Base-by-base conservation (phyloP, 768 basidiomycete species). In the Amanita subjunquillea region DNA sequence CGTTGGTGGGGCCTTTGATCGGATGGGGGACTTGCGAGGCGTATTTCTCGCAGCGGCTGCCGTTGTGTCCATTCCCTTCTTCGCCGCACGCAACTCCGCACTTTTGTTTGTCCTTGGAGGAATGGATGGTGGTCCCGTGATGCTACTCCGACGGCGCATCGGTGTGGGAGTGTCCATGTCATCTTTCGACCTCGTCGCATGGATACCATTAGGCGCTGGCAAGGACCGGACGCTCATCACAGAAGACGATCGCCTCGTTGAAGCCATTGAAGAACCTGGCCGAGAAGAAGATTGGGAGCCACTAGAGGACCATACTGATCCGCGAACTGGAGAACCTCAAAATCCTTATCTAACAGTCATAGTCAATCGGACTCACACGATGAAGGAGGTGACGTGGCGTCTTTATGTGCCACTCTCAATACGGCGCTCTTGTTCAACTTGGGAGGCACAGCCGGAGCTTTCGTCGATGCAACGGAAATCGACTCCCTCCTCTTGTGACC, bases 401-500 rank as follows among this genome's bases (percentile, higher is more conserved):
- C 76, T 65, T 86, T 85, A 59, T 77, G 73, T 7, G 69, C 48
- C 23, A 22, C 74, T 15, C 86, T 71, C 56, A 91, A 61, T 2
- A 83, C 78, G 0, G 89, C 85, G 37, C 87, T 87, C 59, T 85
- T 88, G n/a, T 88, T 88, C 67, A 84, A 67, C 54, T 87, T 75
- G 3, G 90, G 90, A 0, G 80, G 73, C 8, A 90, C 71, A 4
- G 65, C 70, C 1, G 90, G 90, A 2, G 86, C 76, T 37, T 72
- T 75, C 12, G 77, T 76, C 37, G 81, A 83, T 15, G 83, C 75
- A 7, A 92, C 90, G 5, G 79, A 65, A 56, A 92, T 82, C 12
- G 78, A 79, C 62, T 88, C 86, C 25, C 84, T 70, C 51, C 89
- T 74, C 67, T 91, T 91, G 60, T 92, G 89, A 0, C 89, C 89